phyloP scores from a whole-genome alignment of 352 stramenopile genomes.

The Globisporangium solare region DNA sequence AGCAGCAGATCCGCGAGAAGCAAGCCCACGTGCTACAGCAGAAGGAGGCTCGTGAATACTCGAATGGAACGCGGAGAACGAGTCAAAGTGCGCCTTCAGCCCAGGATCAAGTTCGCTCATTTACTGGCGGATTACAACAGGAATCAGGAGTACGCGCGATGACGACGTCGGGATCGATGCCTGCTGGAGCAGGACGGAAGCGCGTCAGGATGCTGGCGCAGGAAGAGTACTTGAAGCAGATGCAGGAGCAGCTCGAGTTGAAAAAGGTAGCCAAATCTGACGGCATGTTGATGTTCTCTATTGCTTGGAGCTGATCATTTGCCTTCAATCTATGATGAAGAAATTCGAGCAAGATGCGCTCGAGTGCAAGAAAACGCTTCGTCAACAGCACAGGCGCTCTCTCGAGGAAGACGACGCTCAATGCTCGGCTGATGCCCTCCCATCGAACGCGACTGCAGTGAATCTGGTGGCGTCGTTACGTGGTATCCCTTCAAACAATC shows the following conservation, averaged over 20 bases:
- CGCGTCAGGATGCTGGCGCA: conserved; percentile 14
- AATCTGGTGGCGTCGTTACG: background rate
- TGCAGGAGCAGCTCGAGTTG: conserved; percentile 48
- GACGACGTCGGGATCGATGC: conserved; percentile 5
- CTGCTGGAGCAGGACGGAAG: conserved; percentile 4
- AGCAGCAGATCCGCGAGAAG: conserved; percentile 48
- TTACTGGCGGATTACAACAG: background rate
- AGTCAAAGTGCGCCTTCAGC: conserved; percentile 15
- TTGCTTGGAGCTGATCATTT: background rate
- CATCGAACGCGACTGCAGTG: background rate
- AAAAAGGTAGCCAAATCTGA: too few relatives aligned
- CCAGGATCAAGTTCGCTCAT: background rate
- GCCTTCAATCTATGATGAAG: background rate
- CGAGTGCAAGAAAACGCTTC: conserved; percentile 6
- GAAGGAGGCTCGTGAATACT: background rate
- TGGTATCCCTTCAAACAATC: background rate
- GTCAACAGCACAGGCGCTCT: background rate
- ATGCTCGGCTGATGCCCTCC: too few relatives aligned
- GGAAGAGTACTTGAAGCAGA: conserved; percentile 32
- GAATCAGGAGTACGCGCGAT: conserved; percentile 7
- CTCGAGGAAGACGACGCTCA: conserved; percentile 1
- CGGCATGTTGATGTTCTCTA: too few relatives aligned
- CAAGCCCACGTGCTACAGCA: conserved; percentile 20
- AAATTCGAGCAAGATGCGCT: conserved; percentile 16
- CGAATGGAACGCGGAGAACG: background rate